phyloP scores from a whole-genome alignment of 768 basidiomycete genomes.

The Vishniacozyma victoriae region DNA sequence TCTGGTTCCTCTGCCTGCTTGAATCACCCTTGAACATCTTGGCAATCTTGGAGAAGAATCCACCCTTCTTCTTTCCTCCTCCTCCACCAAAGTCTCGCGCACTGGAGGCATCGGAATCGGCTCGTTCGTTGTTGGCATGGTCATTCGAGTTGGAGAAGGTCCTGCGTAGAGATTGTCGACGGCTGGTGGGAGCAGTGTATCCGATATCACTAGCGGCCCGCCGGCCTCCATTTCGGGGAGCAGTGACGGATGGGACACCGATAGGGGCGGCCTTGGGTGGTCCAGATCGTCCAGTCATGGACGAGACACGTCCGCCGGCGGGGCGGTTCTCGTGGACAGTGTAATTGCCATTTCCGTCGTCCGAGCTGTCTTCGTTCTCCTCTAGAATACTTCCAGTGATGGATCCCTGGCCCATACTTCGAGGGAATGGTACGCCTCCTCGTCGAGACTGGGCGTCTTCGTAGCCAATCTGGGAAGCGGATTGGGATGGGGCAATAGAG shows the following conservation, averaged over 20 bases:
- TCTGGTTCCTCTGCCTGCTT: slow-evolving; percentile 7
- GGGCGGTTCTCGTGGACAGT: slow-evolving; percentile 45
- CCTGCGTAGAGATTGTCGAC: slow-evolving; percentile 30
- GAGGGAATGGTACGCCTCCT: background rate
- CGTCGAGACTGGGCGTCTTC: slow-evolving; percentile 22
- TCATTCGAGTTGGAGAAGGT: slow-evolving; percentile 38
- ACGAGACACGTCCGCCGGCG: slow-evolving; percentile 7
- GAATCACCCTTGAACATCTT: slow-evolving; percentile 37
- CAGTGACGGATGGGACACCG: slow-evolving; percentile 34
- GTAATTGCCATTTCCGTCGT: slow-evolving; percentile 30
- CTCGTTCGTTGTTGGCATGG: background rate
- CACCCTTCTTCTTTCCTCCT: slow-evolving; percentile 35
- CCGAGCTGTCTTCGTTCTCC: slow-evolving; percentile 43
- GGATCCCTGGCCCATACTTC: slow-evolving; percentile 19
- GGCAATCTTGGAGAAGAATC: slow-evolving; percentile 41
- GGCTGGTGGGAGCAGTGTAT: slow-evolving; percentile 26
- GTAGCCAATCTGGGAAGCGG: slow-evolving; percentile 43
- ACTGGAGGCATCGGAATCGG: slow-evolving; percentile 1
- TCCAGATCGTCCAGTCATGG: slow-evolving; percentile 1
- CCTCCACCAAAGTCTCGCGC: background rate
- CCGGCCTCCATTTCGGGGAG: slow-evolving; percentile 21
- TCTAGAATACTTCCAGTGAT: slow-evolving; percentile 45
- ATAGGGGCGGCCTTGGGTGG: slow-evolving; percentile 24
- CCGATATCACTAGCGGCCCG: slow-evolving; percentile 42
- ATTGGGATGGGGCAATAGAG: slow-evolving; percentile 45